Percentiles rank a stretch among this genome's conserved stretches.
phyloP scores from a whole-genome alignment of 179 eudicot genomes.

The Actinidia polygama region DNA sequence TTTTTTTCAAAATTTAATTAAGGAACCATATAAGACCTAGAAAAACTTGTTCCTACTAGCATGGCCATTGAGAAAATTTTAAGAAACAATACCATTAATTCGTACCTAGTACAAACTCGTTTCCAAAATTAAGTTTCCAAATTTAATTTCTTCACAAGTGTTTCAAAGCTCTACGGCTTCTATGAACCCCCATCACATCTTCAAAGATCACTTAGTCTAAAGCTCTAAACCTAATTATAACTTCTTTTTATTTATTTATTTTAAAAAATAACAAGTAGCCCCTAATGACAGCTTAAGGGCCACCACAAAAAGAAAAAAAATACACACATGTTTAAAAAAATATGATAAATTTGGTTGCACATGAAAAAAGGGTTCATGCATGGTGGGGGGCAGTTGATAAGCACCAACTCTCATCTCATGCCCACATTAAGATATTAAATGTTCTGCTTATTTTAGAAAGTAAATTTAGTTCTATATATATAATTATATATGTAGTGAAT shows the following conservation, averaged over 20 bases:
- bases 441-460: neutral
- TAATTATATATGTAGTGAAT: neutral
- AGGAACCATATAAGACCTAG: too few relatives aligned
- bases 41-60: too few relatives aligned
- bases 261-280: too few relatives aligned
- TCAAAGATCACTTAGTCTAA: too few relatives aligned
- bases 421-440: neutral
- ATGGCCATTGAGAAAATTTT: too few relatives aligned
- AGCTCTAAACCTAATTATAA: neutral
- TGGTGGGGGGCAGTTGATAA: conserved; percentile 1
- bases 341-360: neutral
- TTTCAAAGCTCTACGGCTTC: neutral
- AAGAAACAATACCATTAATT: too few relatives aligned
- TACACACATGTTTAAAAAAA: neutral
- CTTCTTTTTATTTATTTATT: neutral
- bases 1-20: too few relatives aligned
- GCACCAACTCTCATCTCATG: neutral
- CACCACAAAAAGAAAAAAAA: neutral
- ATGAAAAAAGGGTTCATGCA: neutral
- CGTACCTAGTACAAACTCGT: too few relatives aligned
- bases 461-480: neutral
- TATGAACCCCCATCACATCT: neutral
- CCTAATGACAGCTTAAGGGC: neutral
- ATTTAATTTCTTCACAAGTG: neutral
- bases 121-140: too few relatives aligned